A percentile compares a stretch with the other conserved stretches of the same genome.
These are phyloP conservation scores for Sclerotinia spermophila DNA, from an alignment of 2,329 filamentous ascomycete species.

Conservation along the genomic window DNA sequence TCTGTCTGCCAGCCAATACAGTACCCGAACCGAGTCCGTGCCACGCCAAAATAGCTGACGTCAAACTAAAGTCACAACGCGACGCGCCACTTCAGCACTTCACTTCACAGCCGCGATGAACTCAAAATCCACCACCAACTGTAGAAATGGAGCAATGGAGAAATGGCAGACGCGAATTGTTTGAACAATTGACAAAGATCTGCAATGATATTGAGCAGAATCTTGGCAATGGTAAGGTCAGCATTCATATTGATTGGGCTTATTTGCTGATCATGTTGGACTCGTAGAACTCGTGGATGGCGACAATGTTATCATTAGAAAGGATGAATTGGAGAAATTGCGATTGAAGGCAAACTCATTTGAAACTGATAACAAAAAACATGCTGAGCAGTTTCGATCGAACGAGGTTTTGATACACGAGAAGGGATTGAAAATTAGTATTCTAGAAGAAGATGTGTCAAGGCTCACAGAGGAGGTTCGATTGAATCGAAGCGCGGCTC, in stretches of 20 bases:
- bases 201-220: conserved; percentile 29
- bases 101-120: conserved; percentile 7
- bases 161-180: conserved; percentile 27
- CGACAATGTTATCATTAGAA: conserved; percentile 9
- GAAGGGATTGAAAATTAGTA: conserved; percentile 7
- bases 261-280: neutral
- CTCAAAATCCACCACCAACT: neutral
- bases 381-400: neutral
- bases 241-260: neutral
- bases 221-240: conserved; percentile 26
- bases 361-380: neutral
- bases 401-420: neutral
- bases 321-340: conserved; percentile 3
- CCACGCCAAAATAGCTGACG: neutral
- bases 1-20: neutral
- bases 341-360: neutral
- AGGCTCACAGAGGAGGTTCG: conserved; percentile 23
- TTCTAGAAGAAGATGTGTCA: conserved; percentile 15
- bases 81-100: conserved; percentile 3
- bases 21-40: neutral
- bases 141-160: conserved; percentile 32
- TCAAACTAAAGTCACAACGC: neutral
- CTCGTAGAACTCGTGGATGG: conserved; percentile 18
- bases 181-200: conserved; percentile 27
- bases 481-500: conserved; percentile 21